phyloP scores from a whole-genome alignment of 495 filamentous ascomycete genomes.

The Pyronema domesticum region DNA sequence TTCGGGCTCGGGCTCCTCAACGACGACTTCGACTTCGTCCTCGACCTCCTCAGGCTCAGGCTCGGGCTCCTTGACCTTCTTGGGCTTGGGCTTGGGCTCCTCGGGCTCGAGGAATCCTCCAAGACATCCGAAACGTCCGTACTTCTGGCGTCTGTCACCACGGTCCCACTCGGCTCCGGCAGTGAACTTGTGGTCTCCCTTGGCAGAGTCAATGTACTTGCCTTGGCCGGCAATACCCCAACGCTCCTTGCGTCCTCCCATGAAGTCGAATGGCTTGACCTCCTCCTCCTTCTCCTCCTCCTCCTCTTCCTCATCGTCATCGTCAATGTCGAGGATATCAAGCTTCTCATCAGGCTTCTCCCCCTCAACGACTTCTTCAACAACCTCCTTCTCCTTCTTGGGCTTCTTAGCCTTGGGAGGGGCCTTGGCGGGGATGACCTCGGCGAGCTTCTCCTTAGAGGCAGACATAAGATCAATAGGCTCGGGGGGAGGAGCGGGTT shows the following conservation, averaged over 20 bases:
- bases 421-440: conserved; percentile 9
- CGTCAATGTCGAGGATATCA: too few species aligned
- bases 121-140: not conserved
- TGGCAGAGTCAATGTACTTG: not conserved
- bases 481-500: not conserved
- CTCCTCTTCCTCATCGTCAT: not conserved
- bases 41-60: not conserved
- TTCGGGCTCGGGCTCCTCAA: not conserved
- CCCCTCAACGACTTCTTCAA: conserved; percentile 3
- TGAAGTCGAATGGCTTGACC: not conserved
- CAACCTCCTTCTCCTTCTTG: conserved; percentile 3
- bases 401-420: not conserved
- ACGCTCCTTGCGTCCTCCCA: not conserved
- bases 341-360: not conserved
- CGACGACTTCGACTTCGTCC: not conserved
- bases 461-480: conserved; percentile 4
- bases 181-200: conserved; percentile 1
- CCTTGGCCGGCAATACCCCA: conserved; percentile 2
- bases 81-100: not conserved
- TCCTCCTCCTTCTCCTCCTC: not conserved
- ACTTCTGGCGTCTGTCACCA: not conserved
- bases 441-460: conserved; percentile 3
- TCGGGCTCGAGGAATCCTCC: too few species aligned
- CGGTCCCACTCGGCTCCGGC: not conserved
- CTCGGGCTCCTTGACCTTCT: not conserved